Evolutionary conservation across 129 eudicot species (phyloP).

Genomic region (Flaveria linearis): DNA sequence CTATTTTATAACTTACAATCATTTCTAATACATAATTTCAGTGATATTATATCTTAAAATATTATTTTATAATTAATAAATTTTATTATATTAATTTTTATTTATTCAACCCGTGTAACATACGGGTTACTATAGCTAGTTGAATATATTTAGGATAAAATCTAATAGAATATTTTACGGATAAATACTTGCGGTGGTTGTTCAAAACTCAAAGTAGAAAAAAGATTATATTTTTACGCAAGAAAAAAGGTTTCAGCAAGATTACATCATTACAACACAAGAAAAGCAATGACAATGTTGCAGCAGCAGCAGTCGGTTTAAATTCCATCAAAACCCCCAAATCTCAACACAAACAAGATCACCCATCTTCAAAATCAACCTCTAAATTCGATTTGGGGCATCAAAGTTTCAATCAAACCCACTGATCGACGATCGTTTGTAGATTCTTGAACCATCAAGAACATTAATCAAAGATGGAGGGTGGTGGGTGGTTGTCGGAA

Average conservation of each 20-base stretch:
- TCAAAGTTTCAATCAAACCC: no score
- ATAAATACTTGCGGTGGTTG: not conserved
- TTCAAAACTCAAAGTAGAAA: not conserved
- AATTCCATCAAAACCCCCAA: constrained; percentile 14
- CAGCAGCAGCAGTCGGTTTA: constrained; percentile 7
- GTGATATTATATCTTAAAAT: no score
- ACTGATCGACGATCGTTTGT: not conserved
- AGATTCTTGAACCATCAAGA: not conserved
- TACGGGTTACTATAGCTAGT: no score
- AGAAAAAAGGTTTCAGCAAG: not conserved
- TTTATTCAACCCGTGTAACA: no score
- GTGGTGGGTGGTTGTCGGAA: constrained; percentile 30
- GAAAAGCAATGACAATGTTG: constrained; percentile 8
- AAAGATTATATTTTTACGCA: not conserved
- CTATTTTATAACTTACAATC: no score
- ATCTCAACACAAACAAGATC: not conserved
- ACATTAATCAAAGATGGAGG: constrained; percentile 40
- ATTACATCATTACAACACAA: constrained; percentile 5
- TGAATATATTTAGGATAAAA: no score
- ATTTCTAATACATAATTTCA: no score
- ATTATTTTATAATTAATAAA: no score
- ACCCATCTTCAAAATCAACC: constrained; percentile 6
- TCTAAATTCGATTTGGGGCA: not conserved
- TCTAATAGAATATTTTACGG: no score
- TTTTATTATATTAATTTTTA: no score